Percentiles rank a stretch among this genome's conserved stretches.
Evolutionary conservation across 2,329 filamentous ascomycete species (phyloP).

Genomic region (Colletotrichum higginsianum): DNA sequence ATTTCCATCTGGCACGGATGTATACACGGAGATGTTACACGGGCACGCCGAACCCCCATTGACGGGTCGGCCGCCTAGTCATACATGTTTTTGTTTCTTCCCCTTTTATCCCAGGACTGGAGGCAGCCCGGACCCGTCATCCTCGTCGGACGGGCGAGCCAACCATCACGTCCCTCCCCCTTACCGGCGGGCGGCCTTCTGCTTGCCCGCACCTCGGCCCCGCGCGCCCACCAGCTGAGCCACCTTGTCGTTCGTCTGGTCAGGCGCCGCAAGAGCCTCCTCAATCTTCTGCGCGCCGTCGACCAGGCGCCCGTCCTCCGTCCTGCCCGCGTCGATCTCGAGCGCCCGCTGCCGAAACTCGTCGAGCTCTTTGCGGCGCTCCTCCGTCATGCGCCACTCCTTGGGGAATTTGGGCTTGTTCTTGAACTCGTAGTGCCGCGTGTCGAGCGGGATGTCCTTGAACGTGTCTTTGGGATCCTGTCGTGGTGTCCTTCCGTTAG

Average conservation of each 20-base stretch:
- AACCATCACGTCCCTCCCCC: neutral
- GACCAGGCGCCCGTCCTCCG: constrained; percentile 70
- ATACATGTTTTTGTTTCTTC: constrained; percentile 22
- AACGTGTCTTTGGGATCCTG: constrained; percentile 85
- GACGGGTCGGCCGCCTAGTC: constrained; percentile 32
- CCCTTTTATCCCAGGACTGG: neutral
- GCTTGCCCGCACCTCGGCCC: constrained; percentile 19
- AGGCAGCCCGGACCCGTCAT: neutral
- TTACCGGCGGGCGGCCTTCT: constrained; percentile 26
- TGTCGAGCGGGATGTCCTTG: constrained; percentile 89
- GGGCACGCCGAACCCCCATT: constrained; percentile 19
- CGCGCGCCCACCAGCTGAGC: constrained; percentile 50
- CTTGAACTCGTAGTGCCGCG: constrained; percentile 84
- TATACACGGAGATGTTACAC: constrained; percentile 43
- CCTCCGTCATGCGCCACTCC: constrained; percentile 84
- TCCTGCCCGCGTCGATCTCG: constrained; percentile 68
- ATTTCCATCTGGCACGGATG: constrained; percentile 27
- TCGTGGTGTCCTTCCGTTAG: constrained; percentile 18
- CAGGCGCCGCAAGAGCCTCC: constrained; percentile 49
- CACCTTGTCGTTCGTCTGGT: constrained; percentile 49
- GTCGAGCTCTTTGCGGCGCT: constrained; percentile 77
- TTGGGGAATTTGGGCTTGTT: constrained; percentile 80
- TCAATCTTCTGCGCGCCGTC: constrained; percentile 68
- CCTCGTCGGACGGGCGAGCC: neutral
- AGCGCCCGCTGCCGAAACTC: constrained; percentile 67